Base-by-base conservation (phyloP, 164 flowering plant species). In the Buxus sempervirens region DNA sequence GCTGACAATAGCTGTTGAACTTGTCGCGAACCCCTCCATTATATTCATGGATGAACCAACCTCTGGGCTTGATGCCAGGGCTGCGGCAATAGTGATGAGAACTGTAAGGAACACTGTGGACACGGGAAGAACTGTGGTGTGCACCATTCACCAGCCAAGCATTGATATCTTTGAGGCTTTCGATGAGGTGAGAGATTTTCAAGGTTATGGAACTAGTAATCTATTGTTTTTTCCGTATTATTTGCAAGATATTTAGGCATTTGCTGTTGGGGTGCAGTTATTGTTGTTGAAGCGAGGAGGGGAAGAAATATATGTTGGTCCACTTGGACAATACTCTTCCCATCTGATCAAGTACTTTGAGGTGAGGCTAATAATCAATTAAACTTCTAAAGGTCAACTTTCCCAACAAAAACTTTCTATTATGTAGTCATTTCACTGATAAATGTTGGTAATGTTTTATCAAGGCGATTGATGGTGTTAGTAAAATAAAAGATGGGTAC, bases 111-210 rank as follows among this genome's bases (percentile, higher is more conserved):
- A 84, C 72, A 84, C 84, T 0, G 88, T 82, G 20, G 79, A 82
- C 65, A 84, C 88, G 0, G 86, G 88, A 58, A 75, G 88, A 68
- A 85, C 86, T 5, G 86, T 85, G 20, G 88, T 85, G 21, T 85
- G 88, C 84, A 85, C 88, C 48, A 85, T 85, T 53, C 88, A 85
- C 77, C 88, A 85, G 72, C 88, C 88, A 20, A 85, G 88, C 70
- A 85, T 85, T 48, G 86, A 84, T 73, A 82, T 85, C 54, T 85
- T 85, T 67, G 88, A 85, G 64, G 76, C 88, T 0, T 85, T 85
- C 58, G 88, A 85, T 62, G 88, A 85, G 85, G 85, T 84, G 42
- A 72, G 63, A 55, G 48, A 53, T 36, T 26, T 20, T 22, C 13
- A 14, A 57, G 7, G 16, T 28, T 24, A 38, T 25, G 6, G 24